Conservation (phyloP, 805 yeast species). For the Priceomyces carsonii region DNA sequence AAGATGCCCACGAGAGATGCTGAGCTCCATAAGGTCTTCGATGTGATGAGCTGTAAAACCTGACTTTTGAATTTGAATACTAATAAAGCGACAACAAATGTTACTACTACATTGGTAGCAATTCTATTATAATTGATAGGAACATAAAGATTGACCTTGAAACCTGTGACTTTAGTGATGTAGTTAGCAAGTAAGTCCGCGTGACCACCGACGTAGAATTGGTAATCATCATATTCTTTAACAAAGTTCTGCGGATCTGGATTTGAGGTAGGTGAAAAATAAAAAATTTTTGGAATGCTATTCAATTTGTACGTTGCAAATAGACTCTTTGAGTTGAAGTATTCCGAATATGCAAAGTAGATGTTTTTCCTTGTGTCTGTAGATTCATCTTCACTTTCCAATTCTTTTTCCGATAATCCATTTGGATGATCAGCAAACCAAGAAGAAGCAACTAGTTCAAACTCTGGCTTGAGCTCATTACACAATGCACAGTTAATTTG, state of each 20-base stretch:
- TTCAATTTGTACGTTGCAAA: slow-evolving; percentile 58
- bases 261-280: slow-evolving; percentile 54
- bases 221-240: slow-evolving; percentile 38
- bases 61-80: slow-evolving; percentile 27
- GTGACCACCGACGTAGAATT: slow-evolving; percentile 49
- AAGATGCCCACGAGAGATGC: slow-evolving; percentile 61
- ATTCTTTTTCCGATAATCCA: slow-evolving; percentile 34
- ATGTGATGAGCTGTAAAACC: slow-evolving; percentile 42
- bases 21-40: slow-evolving; percentile 73
- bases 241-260: slow-evolving; percentile 28
- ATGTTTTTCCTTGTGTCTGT: slow-evolving; percentile 32
- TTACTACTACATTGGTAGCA: slow-evolving; percentile 33
- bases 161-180: slow-evolving; percentile 35
- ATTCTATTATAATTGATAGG: slow-evolving; percentile 45
- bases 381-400: slow-evolving; percentile 32
- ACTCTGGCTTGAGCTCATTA: slow-evolving; percentile 66
- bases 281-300: slow-evolving; percentile 76
- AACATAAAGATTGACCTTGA: slow-evolving; percentile 33
- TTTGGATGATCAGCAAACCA: slow-evolving; percentile 55
- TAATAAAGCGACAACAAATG: slow-evolving; percentile 29
- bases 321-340: slow-evolving; percentile 52
- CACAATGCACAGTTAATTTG: slow-evolving; percentile 80
- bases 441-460: slow-evolving; percentile 58
- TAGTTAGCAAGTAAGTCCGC: slow-evolving; percentile 35
- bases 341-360: slow-evolving; percentile 76